Base-by-base conservation (phyloP, 345 rosid species). In the Bruguiera sexangula region DNA sequence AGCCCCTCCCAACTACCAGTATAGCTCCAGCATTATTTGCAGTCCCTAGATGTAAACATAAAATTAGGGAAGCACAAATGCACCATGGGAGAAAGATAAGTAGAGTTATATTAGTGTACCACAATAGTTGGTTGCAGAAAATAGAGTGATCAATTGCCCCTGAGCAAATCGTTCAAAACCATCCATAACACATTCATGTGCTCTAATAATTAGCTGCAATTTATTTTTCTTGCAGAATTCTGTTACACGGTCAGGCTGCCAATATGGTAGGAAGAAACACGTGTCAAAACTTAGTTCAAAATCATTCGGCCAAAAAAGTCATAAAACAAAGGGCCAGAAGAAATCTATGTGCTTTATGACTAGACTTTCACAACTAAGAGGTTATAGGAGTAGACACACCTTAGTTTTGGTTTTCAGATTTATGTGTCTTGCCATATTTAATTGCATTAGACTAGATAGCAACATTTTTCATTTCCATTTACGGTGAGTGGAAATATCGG, bases 121-220 rank as follows among this genome's bases (percentile, higher is more conserved):
- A 64, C 99, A 95, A 69, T 95, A 95, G 85, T 95, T 95, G 56
- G 99, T 95, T 34, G 99, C 99, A 0, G 99, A 95, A 63, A 95
- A 95, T 18, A 95, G 91, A 54, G 99, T 95, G 60, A 95, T 95
- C 83, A 95, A 79, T 75, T 95, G 99, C 32, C 99, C 99, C 59
- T 95, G 99, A 26, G 99, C 99, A 89, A 95, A 95, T 69, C 99
- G 86, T 75, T 95, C 99, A 79, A 95, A 95, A 64, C 99, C 99
- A 79, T 95, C 99, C 99, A 95, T 95, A 48, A 95, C 99, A 73
- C 99, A 95, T 83, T 95, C 99, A 66, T 95, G 99, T 0, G 99
- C 99, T 70, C 99, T 83, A 31, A 95, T 87, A 52, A 95, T 95
- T 37, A 95, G 91, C 79, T 92, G 99, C 31, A 92, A 77, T 78